These are phyloP conservation scores for Colletotrichum musicola DNA, from an alignment of 2,329 filamentous ascomycete species.

Conservation along the genomic window DNA sequence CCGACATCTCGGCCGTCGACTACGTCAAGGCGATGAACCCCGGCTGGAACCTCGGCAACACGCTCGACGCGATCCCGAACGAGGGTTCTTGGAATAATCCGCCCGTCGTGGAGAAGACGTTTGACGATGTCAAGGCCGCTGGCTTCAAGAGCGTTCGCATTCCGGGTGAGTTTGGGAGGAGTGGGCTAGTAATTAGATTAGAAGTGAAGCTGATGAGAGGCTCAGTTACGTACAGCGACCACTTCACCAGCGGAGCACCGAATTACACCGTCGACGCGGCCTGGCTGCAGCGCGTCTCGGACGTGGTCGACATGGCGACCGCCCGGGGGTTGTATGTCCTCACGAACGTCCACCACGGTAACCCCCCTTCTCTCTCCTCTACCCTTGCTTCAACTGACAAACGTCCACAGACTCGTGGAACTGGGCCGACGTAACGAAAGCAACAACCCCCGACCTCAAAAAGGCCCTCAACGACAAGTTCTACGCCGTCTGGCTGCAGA, in stretches of 20 bases:
- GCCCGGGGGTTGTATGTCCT: slow-evolving; percentile 64
- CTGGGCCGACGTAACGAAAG: slow-evolving; percentile 65
- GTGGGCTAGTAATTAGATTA: no score
- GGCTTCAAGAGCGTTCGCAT: slow-evolving; percentile 71
- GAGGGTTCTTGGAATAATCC: slow-evolving; percentile 72
- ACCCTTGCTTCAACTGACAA: not conserved
- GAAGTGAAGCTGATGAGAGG: no score
- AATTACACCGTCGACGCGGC: slow-evolving; percentile 65
- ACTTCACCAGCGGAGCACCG: slow-evolving; percentile 64
- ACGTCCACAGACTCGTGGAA: slow-evolving; percentile 61
- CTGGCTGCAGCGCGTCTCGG: slow-evolving; percentile 69
- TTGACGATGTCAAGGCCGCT: slow-evolving; percentile 63
- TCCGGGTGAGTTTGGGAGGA: slow-evolving; percentile 52
- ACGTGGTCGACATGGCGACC: slow-evolving; percentile 69
- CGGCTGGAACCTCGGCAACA: slow-evolving; percentile 73
- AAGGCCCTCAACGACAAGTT: slow-evolving; percentile 69
- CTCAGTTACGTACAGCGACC: slow-evolving; percentile 64
- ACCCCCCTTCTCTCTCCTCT: not conserved
- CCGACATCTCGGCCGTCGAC: slow-evolving; percentile 57
- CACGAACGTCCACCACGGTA: slow-evolving; percentile 69
- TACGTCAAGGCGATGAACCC: slow-evolving; percentile 63
- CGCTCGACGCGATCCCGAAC: slow-evolving; percentile 56
- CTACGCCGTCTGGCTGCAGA: slow-evolving; percentile 68
- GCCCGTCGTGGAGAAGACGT: slow-evolving; percentile 61
- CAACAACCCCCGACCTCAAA: slow-evolving; percentile 56